These are phyloP conservation scores for Epichloe sylvatica DNA, from an alignment of 2,329 filamentous ascomycete genomes.

Conservation along the genomic window DNA sequence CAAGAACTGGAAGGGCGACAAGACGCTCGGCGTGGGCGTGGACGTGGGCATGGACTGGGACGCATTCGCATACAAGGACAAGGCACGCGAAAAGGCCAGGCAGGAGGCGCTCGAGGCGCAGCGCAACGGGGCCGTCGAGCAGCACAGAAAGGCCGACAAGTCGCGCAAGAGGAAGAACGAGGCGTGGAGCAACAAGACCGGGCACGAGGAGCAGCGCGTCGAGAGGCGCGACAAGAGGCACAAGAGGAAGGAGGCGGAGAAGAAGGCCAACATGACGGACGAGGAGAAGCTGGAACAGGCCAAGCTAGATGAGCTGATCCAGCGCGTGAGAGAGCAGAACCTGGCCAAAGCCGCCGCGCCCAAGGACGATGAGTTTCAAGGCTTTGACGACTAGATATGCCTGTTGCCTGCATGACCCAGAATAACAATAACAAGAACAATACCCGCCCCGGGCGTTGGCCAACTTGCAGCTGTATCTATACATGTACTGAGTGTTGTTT, in stretches of 20 bases:
- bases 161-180: slow-evolving; percentile 48
- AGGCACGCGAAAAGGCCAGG: slow-evolving; percentile 52
- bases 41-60: slow-evolving; percentile 54
- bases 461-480: too few relatives aligned
- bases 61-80: slow-evolving; percentile 57
- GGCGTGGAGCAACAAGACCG: slow-evolving; percentile 60
- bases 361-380: slow-evolving; percentile 41
- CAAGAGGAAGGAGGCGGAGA: slow-evolving; percentile 49
- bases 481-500: too few relatives aligned
- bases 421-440: slow-evolving; percentile 20
- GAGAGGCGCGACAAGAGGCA: slow-evolving; percentile 51
- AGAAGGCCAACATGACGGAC: slow-evolving; percentile 52
- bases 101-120: slow-evolving; percentile 40
- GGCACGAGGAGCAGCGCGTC: slow-evolving; percentile 48
- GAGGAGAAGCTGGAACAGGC: slow-evolving; percentile 49
- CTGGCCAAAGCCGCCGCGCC: slow-evolving; percentile 21
- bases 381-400: slow-evolving; percentile 36
- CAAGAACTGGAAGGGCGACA: slow-evolving; percentile 57
- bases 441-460: slow-evolving; percentile 9
- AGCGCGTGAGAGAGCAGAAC: slow-evolving; percentile 47
- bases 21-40: slow-evolving; percentile 45
- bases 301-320: slow-evolving; percentile 51
- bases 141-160: slow-evolving; percentile 26
- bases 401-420: too few relatives aligned
- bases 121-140: slow-evolving; percentile 23